Percentiles rank a stretch among this genome's conserved stretches.
Evolutionary conservation across 352 stramenopile species (phyloP).

Genomic region (Thraustochytrium striatum): DNA sequence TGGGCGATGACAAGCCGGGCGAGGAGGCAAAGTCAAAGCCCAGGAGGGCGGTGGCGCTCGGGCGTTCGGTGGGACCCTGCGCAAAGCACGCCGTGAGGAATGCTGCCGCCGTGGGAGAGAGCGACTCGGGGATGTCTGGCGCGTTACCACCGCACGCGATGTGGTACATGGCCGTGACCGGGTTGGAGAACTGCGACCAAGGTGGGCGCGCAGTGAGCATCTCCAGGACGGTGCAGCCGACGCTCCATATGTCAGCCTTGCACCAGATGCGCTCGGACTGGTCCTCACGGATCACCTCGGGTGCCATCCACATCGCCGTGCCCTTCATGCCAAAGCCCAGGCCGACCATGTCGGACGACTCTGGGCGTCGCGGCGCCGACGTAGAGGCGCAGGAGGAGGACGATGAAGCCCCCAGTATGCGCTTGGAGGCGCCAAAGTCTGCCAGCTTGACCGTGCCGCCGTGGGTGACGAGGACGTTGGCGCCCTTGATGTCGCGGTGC

Average conservation of each 20-base stretch:
- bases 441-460: slow-evolving; percentile 77
- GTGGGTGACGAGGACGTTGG: slow-evolving; percentile 77
- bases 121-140: slow-evolving; percentile 2
- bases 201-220: slow-evolving; percentile 77
- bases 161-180: slow-evolving; percentile 58
- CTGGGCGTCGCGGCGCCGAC: no score
- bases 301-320: slow-evolving; percentile 83
- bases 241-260: slow-evolving; percentile 83
- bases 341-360: background rate
- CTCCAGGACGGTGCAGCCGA: slow-evolving; percentile 80
- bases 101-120: background rate
- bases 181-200: slow-evolving; percentile 63
- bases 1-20: no score
- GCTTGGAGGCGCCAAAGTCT: slow-evolving; percentile 76
- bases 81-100: slow-evolving; percentile 22
- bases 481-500: slow-evolving; percentile 72
- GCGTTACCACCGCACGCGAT: slow-evolving; percentile 52
- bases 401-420: slow-evolving; percentile 52
- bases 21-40: slow-evolving; percentile 9
- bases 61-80: slow-evolving; percentile 5
- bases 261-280: slow-evolving; percentile 64
- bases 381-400: no score
- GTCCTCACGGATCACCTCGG: slow-evolving; percentile 81
- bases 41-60: slow-evolving; percentile 3
- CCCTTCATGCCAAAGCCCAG: slow-evolving; percentile 50